Base-by-base conservation (phyloP, 164 flowering plant genomes). In the Vitis cinerea region DNA sequence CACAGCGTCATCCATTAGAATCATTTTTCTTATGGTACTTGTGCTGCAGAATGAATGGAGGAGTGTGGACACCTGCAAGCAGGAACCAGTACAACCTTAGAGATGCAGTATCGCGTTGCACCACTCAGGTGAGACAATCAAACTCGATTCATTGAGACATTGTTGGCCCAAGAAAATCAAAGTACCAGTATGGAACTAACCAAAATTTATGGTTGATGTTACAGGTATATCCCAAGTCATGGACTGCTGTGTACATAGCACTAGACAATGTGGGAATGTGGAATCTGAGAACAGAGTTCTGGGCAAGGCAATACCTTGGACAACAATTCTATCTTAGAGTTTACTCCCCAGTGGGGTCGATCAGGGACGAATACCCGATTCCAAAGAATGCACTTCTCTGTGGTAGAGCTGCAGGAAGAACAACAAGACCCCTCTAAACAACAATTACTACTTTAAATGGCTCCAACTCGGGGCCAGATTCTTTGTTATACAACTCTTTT, bases 211-310 rank as follows among this genome's bases (percentile, higher is more conserved):
- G 30, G 23, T 50, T 60, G 62, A 15, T 58, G 9, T 66, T 80
- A 68, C 86, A 93, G 98, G 98, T 93, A 7, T 93, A 91, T 70
- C 97, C 98, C n/a, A 82, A 61, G 59, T 86, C 97, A 49, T 93
- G 98, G 98, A 88, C 97, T 0, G 89, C 98, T 1, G 73, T 90
- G 0, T 93, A 88, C 48, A 60, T 93, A 3, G 72, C 90, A 61
- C 83, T 93, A 0, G 98, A 93, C 67, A 93, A 93, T 56, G 88
- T 85, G 12, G 98, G 98, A 9, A 93, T 90, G 98, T 93, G 98
- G 98, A 93, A 93, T 70, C 14, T 93, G 70, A 86, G 98, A 68
- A 64, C 78, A 4, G 87, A 93, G 76, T 77, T 68, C 50, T 93
- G 95, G 97, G 87, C 89, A 49, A 72, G 94, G 30, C 95, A 86